A percentile compares a stretch with the other conserved stretches of the same genome.
Evolutionary conservation across 169 alveolate genomes (phyloP).

Genomic region (Cryptosporidium ubiquitum): DNA sequence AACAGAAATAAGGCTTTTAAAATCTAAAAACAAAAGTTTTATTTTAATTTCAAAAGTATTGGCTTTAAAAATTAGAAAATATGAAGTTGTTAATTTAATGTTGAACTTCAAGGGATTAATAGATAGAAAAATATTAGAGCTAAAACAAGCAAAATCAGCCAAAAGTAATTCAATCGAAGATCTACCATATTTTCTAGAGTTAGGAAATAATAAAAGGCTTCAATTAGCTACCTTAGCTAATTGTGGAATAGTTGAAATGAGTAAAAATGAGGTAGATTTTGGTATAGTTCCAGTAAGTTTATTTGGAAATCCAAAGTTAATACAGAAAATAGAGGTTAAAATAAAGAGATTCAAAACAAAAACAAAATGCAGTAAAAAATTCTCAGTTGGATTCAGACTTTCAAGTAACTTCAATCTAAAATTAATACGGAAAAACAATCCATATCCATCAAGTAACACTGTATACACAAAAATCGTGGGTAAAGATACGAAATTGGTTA

Average conservation of each 20-base stretch:
- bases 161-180: not conserved
- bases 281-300: slow-evolving; percentile 53
- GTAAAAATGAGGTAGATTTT: slow-evolving; percentile 5
- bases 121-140: not conserved
- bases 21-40: not conserved
- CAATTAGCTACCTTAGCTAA: slow-evolving; percentile 4
- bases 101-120: not conserved
- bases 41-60: not conserved
- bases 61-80: not conserved
- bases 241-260: slow-evolving; percentile 16
- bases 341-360: not conserved
- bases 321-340: not conserved
- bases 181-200: slow-evolving; percentile 15
- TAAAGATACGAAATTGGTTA: not conserved
- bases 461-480: not conserved
- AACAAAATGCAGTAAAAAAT: not conserved
- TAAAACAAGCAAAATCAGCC: not conserved
- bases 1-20: not conserved
- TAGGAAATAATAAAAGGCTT: not conserved
- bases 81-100: not conserved
- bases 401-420: not conserved
- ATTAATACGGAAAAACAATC: not conserved
- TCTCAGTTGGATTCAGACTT: not conserved
- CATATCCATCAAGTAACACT: not conserved
- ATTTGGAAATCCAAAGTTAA: not conserved